A percentile compares a stretch with the other conserved stretches of the same genome.
Evolutionary conservation across 495 filamentous ascomycete species (phyloP).

Genomic region (Rhizodiscina lignyota): DNA sequence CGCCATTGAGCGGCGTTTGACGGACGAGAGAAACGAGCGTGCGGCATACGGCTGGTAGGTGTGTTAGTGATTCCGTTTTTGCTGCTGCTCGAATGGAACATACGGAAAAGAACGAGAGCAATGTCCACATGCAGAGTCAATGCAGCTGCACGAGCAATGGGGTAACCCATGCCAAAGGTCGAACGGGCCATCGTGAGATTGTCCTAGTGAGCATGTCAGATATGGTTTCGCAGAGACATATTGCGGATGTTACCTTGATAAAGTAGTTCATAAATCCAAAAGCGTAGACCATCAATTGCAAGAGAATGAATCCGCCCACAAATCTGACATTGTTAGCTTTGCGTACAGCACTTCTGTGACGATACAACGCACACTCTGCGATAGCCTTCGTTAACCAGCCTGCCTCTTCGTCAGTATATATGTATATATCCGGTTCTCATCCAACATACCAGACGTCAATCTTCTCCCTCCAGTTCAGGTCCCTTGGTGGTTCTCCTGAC

Average conservation of each 20-base stretch:
- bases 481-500: conserved; percentile 42
- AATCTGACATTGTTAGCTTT: conserved; percentile 30
- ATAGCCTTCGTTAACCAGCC: conserved; percentile 71
- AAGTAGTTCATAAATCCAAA: conserved; percentile 64
- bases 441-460: conserved; percentile 30
- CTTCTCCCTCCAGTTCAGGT: conserved; percentile 34
- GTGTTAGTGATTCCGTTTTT: conserved; percentile 9
- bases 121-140: conserved; percentile 61
- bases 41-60: conserved; percentile 63
- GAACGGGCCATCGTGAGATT: conserved; percentile 42
- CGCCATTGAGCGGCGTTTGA: conserved; percentile 59
- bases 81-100: conserved; percentile 16
- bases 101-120: conserved; percentile 56
- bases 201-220: conserved; percentile 24
- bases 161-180: conserved; percentile 52
- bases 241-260: conserved; percentile 29
- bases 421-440: conserved; percentile 30
- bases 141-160: conserved; percentile 53
- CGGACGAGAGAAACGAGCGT: conserved; percentile 60
- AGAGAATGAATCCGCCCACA: conserved; percentile 47
- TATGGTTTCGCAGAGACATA: no score
- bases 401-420: conserved; percentile 27
- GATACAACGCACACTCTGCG: conserved; percentile 43
- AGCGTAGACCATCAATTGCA: conserved; percentile 52
- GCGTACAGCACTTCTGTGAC: not conserved